A percentile compares a stretch with the other conserved stretches of the same genome.
Evolutionary conservation across 2,329 filamentous ascomycete species (phyloP).

Genomic region (Epichloe hybrida): DNA sequence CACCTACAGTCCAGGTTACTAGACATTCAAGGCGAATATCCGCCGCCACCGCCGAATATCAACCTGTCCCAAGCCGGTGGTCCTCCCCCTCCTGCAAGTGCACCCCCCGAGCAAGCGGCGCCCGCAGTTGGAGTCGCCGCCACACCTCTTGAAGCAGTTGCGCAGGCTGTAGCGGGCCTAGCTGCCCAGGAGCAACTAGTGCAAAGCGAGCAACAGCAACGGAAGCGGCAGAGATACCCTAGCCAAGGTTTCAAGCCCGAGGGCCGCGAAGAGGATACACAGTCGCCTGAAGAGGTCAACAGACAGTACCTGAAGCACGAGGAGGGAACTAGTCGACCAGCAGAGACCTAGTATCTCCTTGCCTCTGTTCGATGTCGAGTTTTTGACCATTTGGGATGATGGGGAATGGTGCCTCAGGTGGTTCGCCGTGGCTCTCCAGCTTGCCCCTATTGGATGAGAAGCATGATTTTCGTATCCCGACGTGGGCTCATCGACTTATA

Average conservation of each 20-base stretch:
- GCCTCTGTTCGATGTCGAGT: background rate
- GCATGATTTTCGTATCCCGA: background rate
- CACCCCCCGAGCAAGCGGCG: conserved; percentile 11
- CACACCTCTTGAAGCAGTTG: conserved; percentile 34
- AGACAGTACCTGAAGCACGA: conserved; percentile 37
- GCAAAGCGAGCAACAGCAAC: conserved; percentile 19
- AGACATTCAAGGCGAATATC: conserved; percentile 71
- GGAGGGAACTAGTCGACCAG: conserved; percentile 10
- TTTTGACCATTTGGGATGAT: background rate
- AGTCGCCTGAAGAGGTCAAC: conserved; percentile 40
- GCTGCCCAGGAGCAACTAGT: conserved; percentile 28
- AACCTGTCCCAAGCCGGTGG: conserved; percentile 38
- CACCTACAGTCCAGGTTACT: conserved; percentile 76
- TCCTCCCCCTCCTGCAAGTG: conserved; percentile 11
- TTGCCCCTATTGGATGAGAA: background rate
- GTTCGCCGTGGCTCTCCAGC: too few relatives aligned
- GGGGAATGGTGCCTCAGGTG: background rate
- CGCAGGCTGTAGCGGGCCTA: conserved; percentile 33
- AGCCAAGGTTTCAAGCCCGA: conserved; percentile 24
- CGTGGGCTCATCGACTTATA: background rate
- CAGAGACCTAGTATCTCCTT: conserved; percentile 10
- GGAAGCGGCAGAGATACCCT: conserved; percentile 10
- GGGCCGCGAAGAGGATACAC: conserved; percentile 26
- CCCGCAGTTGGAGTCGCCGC: conserved; percentile 18
- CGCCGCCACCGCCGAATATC: conserved; percentile 68